Percentiles rank a stretch among this genome's conserved stretches.
phyloP scores from a whole-genome alignment of 2,329 filamentous ascomycete genomes.

The Fonsecaea monophora region DNA sequence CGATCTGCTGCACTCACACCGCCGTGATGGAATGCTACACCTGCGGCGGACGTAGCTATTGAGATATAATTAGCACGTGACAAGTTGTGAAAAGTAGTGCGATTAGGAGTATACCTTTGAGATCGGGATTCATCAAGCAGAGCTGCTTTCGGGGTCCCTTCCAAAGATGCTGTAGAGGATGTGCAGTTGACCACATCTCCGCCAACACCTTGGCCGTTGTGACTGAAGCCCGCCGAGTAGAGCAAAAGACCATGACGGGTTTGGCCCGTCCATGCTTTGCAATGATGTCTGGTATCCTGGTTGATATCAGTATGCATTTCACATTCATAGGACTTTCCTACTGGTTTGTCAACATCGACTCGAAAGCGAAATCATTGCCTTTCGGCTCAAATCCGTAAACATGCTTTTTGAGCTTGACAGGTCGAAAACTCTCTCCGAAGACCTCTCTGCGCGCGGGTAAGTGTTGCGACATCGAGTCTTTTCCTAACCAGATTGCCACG shows the following conservation, averaged over 20 bases:
- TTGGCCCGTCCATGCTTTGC: constrained; percentile 71
- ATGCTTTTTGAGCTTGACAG: constrained; percentile 76
- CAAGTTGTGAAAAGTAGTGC: constrained; percentile 43
- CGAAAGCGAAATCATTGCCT: constrained; percentile 78
- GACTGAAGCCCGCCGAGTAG: constrained; percentile 73
- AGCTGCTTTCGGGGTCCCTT: constrained; percentile 61
- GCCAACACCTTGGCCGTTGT: constrained; percentile 72
- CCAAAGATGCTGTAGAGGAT: constrained; percentile 67
- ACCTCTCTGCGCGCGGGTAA: constrained; percentile 70
- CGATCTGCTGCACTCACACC: constrained; percentile 72
- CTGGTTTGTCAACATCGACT: constrained; percentile 70
- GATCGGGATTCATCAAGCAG: constrained; percentile 63
- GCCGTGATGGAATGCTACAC: constrained; percentile 83
- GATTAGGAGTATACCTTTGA: constrained; percentile 56
- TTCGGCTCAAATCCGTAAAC: constrained; percentile 73
- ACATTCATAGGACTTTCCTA: constrained; percentile 42
- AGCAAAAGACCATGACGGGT: constrained; percentile 83
- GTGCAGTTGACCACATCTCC: constrained; percentile 66
- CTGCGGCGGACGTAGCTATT: constrained; percentile 52
- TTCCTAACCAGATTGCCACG: constrained; percentile 80
- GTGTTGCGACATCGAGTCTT: constrained; percentile 63
- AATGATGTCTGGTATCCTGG: constrained; percentile 70
- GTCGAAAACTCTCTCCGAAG: constrained; percentile 81
- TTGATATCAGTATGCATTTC: constrained; percentile 18
- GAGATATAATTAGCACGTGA: neutral